Conservation (phyloP, 2,329 filamentous ascomycete genomes). For the Blastomyces emzantsi region DNA sequence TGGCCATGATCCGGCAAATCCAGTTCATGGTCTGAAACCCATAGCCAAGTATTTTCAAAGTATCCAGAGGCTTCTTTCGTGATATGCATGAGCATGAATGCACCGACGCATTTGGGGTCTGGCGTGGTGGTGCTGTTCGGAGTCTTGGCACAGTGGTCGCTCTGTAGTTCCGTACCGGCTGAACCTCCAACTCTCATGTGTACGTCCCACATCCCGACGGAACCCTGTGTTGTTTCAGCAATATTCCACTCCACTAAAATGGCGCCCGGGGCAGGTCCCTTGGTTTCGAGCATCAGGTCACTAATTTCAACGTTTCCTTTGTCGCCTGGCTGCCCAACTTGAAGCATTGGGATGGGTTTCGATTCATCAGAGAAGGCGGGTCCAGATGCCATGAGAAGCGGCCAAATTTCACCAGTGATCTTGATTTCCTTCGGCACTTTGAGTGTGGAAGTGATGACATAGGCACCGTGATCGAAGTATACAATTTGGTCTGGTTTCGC, state of each 20-base stretch:
- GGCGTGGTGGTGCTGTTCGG: constrained; percentile 53
- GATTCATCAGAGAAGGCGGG: constrained; percentile 60
- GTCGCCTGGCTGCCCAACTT: constrained; percentile 70
- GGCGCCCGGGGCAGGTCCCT: constrained; percentile 73
- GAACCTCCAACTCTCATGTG: constrained; percentile 88
- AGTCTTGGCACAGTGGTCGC: constrained; percentile 69
- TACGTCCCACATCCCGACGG: constrained; percentile 84
- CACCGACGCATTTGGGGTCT: constrained; percentile 60
- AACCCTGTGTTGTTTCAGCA: constrained; percentile 52
- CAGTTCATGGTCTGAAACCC: constrained; percentile 85
- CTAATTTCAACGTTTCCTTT: constrained; percentile 75
- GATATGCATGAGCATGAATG: constrained; percentile 56
- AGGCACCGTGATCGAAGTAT: constrained; percentile 57
- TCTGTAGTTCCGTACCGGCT: constrained; percentile 73
- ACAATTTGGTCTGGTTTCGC: constrained; percentile 50
- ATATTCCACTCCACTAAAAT: constrained; percentile 92
- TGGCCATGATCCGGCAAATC: constrained; percentile 60
- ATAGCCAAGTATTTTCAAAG: constrained; percentile 84
- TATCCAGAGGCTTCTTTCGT: constrained; percentile 56
- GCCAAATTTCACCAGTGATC: constrained; percentile 88
- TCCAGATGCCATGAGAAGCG: constrained; percentile 76
- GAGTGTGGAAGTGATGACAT: constrained; percentile 52
- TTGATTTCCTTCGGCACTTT: constrained; percentile 63
- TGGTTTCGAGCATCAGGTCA: constrained; percentile 77
- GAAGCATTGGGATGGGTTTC: constrained; percentile 76